Percentiles rank a stretch among this genome's conserved stretches.
Evolutionary conservation across 2,329 filamentous ascomycete genomes (phyloP).

Genomic region (Seiridium cupressi): DNA sequence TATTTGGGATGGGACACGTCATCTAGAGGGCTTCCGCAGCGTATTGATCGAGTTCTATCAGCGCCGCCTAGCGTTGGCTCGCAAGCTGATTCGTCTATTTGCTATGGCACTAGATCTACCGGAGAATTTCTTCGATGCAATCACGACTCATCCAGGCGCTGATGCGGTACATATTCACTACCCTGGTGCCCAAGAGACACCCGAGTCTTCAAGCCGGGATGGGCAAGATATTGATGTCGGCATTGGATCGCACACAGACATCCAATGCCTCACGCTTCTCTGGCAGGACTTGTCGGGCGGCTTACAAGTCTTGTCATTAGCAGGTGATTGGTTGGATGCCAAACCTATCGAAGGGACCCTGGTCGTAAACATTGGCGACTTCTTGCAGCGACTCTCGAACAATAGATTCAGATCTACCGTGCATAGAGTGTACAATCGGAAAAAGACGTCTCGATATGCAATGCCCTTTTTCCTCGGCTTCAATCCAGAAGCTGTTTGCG

Average conservation of each 20-base stretch:
- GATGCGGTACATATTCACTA: conserved; percentile 33
- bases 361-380: conserved; percentile 45
- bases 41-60: conserved; percentile 32
- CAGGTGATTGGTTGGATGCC: conserved; percentile 42
- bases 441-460: conserved; percentile 34
- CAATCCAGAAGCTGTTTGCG: conserved; percentile 36
- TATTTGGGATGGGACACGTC: conserved; percentile 21
- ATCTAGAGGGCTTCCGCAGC: conserved; percentile 33
- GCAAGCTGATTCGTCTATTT: conserved; percentile 36
- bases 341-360: conserved; percentile 39
- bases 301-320: conserved; percentile 42
- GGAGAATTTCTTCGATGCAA: conserved; percentile 38
- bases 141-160: conserved; percentile 27
- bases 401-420: conserved; percentile 28
- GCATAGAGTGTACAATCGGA: conserved; percentile 36
- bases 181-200: conserved; percentile 20
- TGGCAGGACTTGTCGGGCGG: conserved; percentile 41
- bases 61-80: conserved; percentile 32
- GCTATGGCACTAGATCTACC: conserved; percentile 37
- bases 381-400: conserved; percentile 39
- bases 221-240: conserved; percentile 22
- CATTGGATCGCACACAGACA: conserved; percentile 47
- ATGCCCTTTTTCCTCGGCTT: conserved; percentile 39
- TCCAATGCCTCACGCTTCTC: conserved; percentile 46
- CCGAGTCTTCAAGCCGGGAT: too few species aligned